Evolutionary conservation across 176 grass and related monocot genomes (phyloP).

Genomic region (Dactylis glomerata): DNA sequence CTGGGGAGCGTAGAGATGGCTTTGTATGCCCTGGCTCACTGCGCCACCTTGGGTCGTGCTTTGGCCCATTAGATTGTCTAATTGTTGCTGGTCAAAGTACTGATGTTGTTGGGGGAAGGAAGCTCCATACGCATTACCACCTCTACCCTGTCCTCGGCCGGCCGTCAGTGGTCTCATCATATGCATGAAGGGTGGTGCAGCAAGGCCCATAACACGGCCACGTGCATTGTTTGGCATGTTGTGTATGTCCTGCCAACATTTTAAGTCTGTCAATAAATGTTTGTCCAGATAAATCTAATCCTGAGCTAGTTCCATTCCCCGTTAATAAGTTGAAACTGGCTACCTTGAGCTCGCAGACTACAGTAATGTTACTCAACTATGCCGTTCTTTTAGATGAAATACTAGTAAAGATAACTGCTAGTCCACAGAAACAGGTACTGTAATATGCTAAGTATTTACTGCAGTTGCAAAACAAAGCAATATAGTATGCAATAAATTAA

Average conservation of each 20-base stretch:
- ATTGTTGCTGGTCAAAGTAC: neutral
- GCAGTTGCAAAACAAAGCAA: neutral
- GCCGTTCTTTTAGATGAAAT: constrained; percentile 1
- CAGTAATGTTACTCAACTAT: constrained; percentile 1
- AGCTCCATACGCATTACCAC: constrained; percentile 31
- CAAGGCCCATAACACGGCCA: constrained; percentile 18
- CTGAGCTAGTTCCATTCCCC: neutral
- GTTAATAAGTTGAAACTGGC: neutral
- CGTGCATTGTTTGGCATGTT: constrained; percentile 25
- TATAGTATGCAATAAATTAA: neutral
- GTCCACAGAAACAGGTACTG: neutral
- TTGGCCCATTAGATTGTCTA: constrained; percentile 19
- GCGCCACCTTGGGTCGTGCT: neutral
- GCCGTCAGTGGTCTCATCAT: constrained; percentile 7
- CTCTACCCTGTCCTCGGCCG: constrained; percentile 36
- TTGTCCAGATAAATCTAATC: constrained; percentile 22
- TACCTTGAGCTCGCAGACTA: constrained; percentile 11
- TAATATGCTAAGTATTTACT: constrained; percentile 4
- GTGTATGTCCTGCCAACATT: constrained; percentile 40
- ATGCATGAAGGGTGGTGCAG: constrained; percentile 11
- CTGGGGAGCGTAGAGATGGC: neutral
- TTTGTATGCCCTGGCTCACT: neutral
- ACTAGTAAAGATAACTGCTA: neutral
- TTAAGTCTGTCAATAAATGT: constrained; percentile 20
- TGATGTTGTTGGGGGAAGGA: constrained; percentile 5